A percentile compares a stretch with the other conserved stretches of the same genome.
phyloP scores from a whole-genome alignment of 2,329 filamentous ascomycete species.

The Amauroascus niger region DNA sequence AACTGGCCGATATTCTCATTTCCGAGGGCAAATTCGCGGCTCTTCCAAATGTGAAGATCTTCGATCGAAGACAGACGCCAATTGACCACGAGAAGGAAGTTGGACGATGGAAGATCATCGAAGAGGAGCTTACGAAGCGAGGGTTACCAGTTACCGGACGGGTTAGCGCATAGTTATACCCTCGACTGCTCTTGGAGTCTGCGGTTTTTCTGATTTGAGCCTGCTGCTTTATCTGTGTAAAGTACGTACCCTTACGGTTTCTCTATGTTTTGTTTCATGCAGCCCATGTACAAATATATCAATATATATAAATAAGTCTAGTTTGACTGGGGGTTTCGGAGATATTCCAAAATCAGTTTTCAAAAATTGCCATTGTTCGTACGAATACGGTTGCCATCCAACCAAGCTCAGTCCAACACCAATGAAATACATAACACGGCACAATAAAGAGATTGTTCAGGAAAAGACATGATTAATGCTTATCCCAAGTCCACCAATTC shows the following conservation, averaged over 20 bases:
- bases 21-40: slow-evolving; percentile 39
- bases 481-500: not conserved
- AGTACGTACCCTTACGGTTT: not conserved
- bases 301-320: not conserved
- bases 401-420: not conserved
- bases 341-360: not conserved
- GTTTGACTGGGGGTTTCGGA: not conserved
- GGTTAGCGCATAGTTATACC: not conserved
- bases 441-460: no score
- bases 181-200: not conserved
- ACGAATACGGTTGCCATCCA: not conserved
- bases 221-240: not conserved
- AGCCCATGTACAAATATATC: slow-evolving; percentile 4
- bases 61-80: slow-evolving; percentile 54
- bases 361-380: not conserved
- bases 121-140: slow-evolving; percentile 56
- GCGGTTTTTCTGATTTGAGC: not conserved
- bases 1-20: slow-evolving; percentile 53
- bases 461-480: no score
- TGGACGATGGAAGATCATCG: slow-evolving; percentile 71
- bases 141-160: slow-evolving; percentile 45
- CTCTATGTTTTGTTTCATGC: not conserved
- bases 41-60: slow-evolving; percentile 62
- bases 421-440: no score
- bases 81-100: slow-evolving; percentile 62